phyloP scores from a whole-genome alignment of 1,284 basidiomycete genomes.

The Ceratobasidium sp. region DNA sequence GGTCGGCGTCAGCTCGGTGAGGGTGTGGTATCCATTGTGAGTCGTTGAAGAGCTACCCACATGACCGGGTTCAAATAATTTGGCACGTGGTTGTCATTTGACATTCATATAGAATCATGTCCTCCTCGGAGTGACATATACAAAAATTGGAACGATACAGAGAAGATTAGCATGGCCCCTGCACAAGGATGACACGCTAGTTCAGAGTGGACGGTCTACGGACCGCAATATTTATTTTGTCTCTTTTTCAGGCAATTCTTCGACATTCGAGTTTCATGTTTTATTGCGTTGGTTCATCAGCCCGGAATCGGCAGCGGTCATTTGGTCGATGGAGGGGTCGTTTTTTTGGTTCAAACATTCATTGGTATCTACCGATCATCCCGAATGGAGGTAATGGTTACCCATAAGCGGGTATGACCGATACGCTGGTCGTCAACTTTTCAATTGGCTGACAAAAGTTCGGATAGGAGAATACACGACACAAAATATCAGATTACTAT shows the following conservation, averaged over 20 bases:
- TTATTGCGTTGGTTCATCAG: too few species aligned
- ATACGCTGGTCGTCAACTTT: too few species aligned
- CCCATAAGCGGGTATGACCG: too few species aligned
- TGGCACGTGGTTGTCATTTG: background rate
- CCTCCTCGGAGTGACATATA: constrained; percentile 34
- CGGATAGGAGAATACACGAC: background rate
- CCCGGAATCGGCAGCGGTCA: too few species aligned
- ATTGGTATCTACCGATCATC: too few species aligned
- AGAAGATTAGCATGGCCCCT: constrained; percentile 41
- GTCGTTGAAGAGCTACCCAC: background rate
- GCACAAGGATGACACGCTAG: constrained; percentile 41
- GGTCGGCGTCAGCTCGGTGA: background rate
- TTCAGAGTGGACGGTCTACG: constrained; percentile 43
- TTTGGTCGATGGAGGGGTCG: too few species aligned
- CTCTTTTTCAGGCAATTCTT: background rate
- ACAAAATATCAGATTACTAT: constrained; percentile 1
- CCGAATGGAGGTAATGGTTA: too few species aligned
- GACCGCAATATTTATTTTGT: constrained; percentile 11
- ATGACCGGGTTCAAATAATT: constrained; percentile 3
- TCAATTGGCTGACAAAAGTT: too few species aligned
- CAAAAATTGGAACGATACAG: constrained; percentile 43
- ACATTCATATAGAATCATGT: background rate
- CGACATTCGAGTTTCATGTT: too few species aligned
- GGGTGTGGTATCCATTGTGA: too few species aligned
- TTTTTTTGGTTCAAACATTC: too few species aligned